Percentiles rank a stretch among this genome's conserved stretches.
Conservation (phyloP, 2,329 filamentous ascomycete species). For the Fusarium pseudonygamai region DNA sequence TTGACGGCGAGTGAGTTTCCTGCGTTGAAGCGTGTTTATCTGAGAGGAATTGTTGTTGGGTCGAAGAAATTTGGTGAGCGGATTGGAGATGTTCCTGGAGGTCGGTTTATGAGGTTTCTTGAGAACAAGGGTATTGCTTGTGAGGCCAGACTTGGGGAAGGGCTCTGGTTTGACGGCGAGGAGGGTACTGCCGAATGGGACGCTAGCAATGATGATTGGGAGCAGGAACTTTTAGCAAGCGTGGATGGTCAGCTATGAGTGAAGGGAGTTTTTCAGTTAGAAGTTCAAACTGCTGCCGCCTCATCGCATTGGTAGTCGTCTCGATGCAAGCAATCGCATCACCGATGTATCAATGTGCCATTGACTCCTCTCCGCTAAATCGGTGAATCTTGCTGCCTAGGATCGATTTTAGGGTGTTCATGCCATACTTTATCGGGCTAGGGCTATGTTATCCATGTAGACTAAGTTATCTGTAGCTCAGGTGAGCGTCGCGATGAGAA, state of each 20-base stretch:
- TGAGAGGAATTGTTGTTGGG: neutral
- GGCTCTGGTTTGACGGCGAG: neutral
- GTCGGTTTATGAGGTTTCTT: neutral
- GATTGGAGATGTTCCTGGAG: neutral
- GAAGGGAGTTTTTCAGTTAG: neutral
- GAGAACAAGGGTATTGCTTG: neutral
- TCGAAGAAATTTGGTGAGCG: neutral
- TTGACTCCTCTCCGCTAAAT: neutral
- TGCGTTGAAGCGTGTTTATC: neutral
- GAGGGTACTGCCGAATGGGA: neutral
- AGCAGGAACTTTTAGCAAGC: neutral
- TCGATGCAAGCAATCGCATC: neutral
- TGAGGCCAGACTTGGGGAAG: neutral
- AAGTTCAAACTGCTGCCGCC: fast-evolving
- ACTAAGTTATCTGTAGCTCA: neutral
- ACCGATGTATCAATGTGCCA: neutral
- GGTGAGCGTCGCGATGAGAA: neutral
- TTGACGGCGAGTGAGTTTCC: neutral
- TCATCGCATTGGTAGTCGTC: fast-evolving
- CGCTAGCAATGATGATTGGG: neutral
- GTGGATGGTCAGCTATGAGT: neutral
- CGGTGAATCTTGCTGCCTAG: neutral
- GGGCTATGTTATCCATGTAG: neutral
- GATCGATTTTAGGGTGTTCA: neutral
- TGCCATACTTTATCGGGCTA: neutral